A percentile compares a stretch with the other conserved stretches of the same genome.
Conservation (phyloP, 331 rosid species). For the Erythrophleum ivorense region DNA sequence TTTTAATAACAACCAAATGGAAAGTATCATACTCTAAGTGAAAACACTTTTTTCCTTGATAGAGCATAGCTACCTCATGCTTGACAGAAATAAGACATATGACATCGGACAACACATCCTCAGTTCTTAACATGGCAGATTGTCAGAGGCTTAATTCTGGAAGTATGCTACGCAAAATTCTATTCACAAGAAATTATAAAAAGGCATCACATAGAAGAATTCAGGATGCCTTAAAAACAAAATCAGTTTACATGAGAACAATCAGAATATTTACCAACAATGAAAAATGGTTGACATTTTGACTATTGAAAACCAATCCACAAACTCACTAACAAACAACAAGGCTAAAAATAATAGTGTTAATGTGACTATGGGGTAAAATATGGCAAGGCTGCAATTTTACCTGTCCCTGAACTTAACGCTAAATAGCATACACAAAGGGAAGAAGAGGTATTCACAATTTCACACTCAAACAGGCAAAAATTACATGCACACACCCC, state of each 20-base stretch:
- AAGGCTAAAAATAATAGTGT: neutral
- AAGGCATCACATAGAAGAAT: no score
- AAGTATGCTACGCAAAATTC: neutral
- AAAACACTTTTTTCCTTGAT: no score
- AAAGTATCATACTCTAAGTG: no score
- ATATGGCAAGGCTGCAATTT: constrained; percentile 4
- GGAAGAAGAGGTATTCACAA: neutral
- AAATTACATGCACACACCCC: neutral
- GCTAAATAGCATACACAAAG: constrained; percentile 1
- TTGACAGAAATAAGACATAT: no score
- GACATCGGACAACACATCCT: no score
- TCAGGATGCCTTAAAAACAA: no score
- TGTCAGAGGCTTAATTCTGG: neutral
- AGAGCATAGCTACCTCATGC: no score
- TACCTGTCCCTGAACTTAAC: constrained; percentile 15
- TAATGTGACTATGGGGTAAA: neutral
- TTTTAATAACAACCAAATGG: no score
- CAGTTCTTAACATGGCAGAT: no score
- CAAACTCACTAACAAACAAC: neutral
- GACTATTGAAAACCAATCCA: constrained; percentile 30
- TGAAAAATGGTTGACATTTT: neutral
- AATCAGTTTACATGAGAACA: neutral
- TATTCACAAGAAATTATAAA: no score
- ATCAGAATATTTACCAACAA: neutral
- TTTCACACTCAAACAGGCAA: constrained; percentile 14